Conservation (phyloP, 768 basidiomycete species). For the Agaricus sinodeliciosus region DNA sequence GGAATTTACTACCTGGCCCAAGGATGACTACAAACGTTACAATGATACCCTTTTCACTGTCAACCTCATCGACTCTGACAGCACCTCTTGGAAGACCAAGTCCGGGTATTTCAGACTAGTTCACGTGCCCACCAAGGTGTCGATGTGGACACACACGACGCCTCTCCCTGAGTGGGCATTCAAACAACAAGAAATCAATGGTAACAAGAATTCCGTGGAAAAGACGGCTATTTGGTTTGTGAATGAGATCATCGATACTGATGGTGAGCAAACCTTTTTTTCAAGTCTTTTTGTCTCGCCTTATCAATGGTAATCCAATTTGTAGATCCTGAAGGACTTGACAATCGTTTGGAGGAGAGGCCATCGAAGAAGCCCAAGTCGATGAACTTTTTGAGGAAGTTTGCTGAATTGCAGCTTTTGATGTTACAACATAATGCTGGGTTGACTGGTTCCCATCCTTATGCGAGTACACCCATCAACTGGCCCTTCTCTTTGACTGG, state of each 20-base stretch:
- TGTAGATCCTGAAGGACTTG: conserved; percentile 48
- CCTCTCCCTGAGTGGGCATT: conserved; percentile 94
- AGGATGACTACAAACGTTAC: conserved; percentile 67
- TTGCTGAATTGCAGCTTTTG: conserved; percentile 83
- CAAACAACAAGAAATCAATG: conserved; percentile 97
- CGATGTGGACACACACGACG: conserved; percentile 87
- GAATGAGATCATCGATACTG: conserved; percentile 72
- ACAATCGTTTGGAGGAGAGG: conserved; percentile 40
- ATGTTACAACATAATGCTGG: conserved; percentile 99
- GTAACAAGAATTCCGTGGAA: conserved; percentile 86
- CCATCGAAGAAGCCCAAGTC: conserved; percentile 66
- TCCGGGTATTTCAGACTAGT: conserved; percentile 87
- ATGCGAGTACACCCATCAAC: conserved; percentile 91
- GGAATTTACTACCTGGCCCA: conserved; percentile 92
- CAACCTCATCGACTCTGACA: conserved; percentile 58
- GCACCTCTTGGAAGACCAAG: conserved; percentile 89
- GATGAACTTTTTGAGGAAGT: conserved; percentile 93
- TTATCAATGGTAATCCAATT: conserved; percentile 6
- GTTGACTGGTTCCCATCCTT: conserved; percentile 94
- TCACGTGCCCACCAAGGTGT: conserved; percentile 85
- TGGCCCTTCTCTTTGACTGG: conserved; percentile 97
- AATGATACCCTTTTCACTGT: conserved; percentile 90
- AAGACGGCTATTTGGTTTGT: conserved; percentile 85
- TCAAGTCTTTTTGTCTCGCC: not conserved
- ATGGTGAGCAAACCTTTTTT: conserved; percentile 40